Base-by-base conservation (phyloP, 1,284 basidiomycete genomes). In the Cryptococcus sp. region DNA sequence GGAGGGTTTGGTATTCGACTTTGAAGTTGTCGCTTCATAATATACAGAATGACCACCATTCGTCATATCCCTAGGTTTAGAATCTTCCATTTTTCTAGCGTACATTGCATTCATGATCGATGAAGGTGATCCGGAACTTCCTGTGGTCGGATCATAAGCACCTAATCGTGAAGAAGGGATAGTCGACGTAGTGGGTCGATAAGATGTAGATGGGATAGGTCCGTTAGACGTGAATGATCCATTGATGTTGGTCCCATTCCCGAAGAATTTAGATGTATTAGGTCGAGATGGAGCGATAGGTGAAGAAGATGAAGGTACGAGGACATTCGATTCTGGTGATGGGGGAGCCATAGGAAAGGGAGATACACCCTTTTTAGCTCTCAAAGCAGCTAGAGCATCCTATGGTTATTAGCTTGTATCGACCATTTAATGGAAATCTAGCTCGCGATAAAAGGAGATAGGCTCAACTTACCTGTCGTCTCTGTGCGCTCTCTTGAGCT, bases 271-370 rank as follows among this genome's bases (percentile, higher is more conserved):
- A 13, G 47, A 55, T 23, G 53, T 56, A 5, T 56, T 51, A 4
- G 37, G 48, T 7, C 47, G 43, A 41, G 61, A 56, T 15, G 61
- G 56, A 3, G 49, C 46, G 3, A 44, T 49, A 13, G 63, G 60
- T 3, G 66, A 68, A 3, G 67, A 70, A 1, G 68, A 63, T 5
- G 53, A n/a, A 30, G 68, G 68, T 5, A 70, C 66, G 35, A 70
- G 68, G 15, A 70, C 52, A 32, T 49, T 32, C 3, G 49, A 64
- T 62, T 8, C 59, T 60, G 2, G 63, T 62, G 35, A 50, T 23
- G 47, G 57, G 34, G 49, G 45, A 46, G 38, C 32, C 7, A 53
- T 42, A 23, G 23, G 23, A 23, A 23, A 23, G 49, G 43, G 37
- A 10, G 34, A 13, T 34, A 30, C n/a, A 23, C 13, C 32, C 30